Base-by-base conservation (phyloP, 106 monocot species). In the Triglochin maritima region DNA sequence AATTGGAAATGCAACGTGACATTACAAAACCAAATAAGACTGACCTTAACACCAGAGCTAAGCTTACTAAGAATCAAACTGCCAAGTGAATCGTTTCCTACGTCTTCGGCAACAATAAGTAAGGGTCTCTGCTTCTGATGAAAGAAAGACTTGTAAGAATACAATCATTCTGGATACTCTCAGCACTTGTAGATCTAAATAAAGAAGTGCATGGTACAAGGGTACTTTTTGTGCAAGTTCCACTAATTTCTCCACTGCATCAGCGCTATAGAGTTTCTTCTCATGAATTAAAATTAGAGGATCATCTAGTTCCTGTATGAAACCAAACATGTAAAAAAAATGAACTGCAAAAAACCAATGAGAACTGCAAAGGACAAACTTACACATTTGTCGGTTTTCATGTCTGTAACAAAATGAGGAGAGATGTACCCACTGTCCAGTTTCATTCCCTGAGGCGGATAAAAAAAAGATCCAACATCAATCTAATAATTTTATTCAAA, bases 81-180 rank as follows among this genome's bases (percentile, higher is more conserved):
- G 13, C 70, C 70, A 59, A 70, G 70, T 60, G 70, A 58, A 70
- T 70, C 70, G 29, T 17, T 60, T 49, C 47, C 70, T 46, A 70
- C 41, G 8, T 70, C 70, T 58, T 70, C 70, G 49, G 70, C 70
- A 48, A 70, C 70, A 60, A 70, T 59, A 16, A 70, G 57, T 7
- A 70, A 55, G 11, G 70, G 6, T 49, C 70, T 70, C 50, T 60
- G 57, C 29, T 70, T 70, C 70, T 70, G 70, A 60, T 41, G 13
- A 60, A 59, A 12, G 4, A 67, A 55, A 15, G 47, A 6, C 3
- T 51, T 9, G 14, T 49, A 11, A 62, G 45, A 17, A 53, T 13
- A 51, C 13, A 50, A 42, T 8, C 3, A 50, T 8, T 8, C 52
- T 9, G 0, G 5, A 10, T 17, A 42, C 52, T 4, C 13, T 12